Percentiles rank a stretch among this genome's conserved stretches.
Conservation (phyloP, 345 rosid genomes). For the Adansonia digitata region DNA sequence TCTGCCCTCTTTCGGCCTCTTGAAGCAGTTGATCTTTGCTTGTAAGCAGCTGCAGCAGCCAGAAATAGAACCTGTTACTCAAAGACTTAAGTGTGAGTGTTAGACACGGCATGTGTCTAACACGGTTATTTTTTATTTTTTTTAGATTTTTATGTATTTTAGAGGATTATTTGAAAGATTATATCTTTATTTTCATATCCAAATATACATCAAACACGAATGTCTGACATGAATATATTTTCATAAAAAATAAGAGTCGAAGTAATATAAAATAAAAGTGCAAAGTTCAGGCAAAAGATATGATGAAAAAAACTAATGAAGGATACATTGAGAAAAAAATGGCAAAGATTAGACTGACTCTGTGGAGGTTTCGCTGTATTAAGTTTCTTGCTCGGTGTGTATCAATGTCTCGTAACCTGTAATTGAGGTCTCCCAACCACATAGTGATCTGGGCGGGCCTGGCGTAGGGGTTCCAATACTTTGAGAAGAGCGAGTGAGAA, state of each 20-base stretch:
- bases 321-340: neutral
- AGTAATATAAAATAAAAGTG: neutral
- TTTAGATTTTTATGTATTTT: too few relatives aligned
- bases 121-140: too few relatives aligned
- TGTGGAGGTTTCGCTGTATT: constrained; percentile 46
- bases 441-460: constrained; percentile 40
- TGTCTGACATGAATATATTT: too few relatives aligned
- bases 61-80: too few relatives aligned
- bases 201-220: too few relatives aligned
- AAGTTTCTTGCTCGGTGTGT: constrained; percentile 47
- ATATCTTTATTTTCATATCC: too few relatives aligned
- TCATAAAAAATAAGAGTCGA: too few relatives aligned
- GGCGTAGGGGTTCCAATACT: constrained; percentile 32
- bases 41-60: constrained; percentile 38
- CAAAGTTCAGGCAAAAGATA: neutral
- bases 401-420: constrained; percentile 48
- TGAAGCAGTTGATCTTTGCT: constrained; percentile 62
- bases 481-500: constrained; percentile 44
- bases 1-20: constrained; percentile 64
- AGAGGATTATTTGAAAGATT: too few relatives aligned
- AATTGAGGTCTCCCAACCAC: constrained; percentile 72
- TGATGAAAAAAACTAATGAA: neutral
- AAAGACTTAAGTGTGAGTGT: too few relatives aligned
- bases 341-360: constrained; percentile 21
- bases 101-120: too few relatives aligned